Conservation (phyloP, 1,284 basidiomycete genomes). For the Pisolithus thermaeus region DNA sequence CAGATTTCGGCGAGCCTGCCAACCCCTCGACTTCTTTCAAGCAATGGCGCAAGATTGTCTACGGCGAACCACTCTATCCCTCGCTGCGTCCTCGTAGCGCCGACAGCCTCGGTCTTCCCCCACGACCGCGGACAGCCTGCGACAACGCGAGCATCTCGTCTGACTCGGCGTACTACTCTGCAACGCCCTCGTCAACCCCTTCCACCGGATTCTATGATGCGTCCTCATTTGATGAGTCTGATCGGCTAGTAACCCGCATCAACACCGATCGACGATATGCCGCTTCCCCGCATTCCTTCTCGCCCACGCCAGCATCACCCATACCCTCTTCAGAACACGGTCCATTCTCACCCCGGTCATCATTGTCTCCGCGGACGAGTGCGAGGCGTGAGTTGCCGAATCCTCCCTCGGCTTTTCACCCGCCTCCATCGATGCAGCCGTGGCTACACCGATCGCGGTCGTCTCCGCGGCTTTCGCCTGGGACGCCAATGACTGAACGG, state of each 20-base stretch:
- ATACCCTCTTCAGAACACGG: constrained; percentile 28
- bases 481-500: neutral
- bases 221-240: constrained; percentile 21
- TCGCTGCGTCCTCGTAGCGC: constrained; percentile 27
- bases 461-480: constrained; percentile 23
- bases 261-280: constrained; percentile 5
- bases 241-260: constrained; percentile 10
- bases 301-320: constrained; percentile 24
- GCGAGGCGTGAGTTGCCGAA: constrained; percentile 25
- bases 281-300: constrained; percentile 16
- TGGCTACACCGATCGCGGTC: constrained; percentile 29
- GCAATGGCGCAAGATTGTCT: constrained; percentile 37
- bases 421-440: constrained; percentile 23
- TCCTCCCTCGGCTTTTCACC: constrained; percentile 28
- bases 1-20: constrained; percentile 21
- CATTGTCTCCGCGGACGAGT: constrained; percentile 12
- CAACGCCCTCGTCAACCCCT: constrained; percentile 27
- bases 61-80: constrained; percentile 37
- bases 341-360: constrained; percentile 18
- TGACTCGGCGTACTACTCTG: constrained; percentile 28
- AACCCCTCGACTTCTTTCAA: constrained; percentile 19
- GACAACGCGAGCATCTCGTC: constrained; percentile 27
- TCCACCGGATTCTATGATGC: constrained; percentile 21
- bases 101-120: constrained; percentile 23
- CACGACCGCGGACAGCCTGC: constrained; percentile 22